These are phyloP conservation scores for Epithemia pelagica DNA, from an alignment of 108 stramenopile genomes.

Conservation along the genomic window DNA sequence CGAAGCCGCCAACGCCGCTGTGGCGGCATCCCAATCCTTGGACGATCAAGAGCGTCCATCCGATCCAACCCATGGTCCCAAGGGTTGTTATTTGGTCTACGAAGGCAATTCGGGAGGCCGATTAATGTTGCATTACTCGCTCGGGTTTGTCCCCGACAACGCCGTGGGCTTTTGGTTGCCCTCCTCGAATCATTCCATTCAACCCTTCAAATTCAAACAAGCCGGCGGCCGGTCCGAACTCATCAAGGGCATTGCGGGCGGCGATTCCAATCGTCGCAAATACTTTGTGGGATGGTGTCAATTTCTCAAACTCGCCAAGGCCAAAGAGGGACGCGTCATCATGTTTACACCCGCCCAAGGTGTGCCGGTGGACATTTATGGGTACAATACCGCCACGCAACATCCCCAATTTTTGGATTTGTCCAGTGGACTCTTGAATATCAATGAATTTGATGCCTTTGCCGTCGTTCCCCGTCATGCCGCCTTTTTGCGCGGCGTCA, in stretches of 20 bases:
- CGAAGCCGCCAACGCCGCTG: not conserved
- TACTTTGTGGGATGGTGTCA: slow-evolving; percentile 68
- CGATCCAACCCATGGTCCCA: slow-evolving; percentile 20
- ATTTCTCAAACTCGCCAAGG: slow-evolving; percentile 56
- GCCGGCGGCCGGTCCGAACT: slow-evolving; percentile 44
- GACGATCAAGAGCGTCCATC: not conserved
- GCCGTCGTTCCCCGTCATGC: slow-evolving; percentile 49
- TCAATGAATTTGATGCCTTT: slow-evolving; percentile 54
- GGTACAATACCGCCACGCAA: slow-evolving; percentile 27
- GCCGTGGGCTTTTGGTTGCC: slow-evolving; percentile 61
- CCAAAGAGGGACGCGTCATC: slow-evolving; percentile 47
- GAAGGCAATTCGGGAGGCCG: slow-evolving; percentile 53
- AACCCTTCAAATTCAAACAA: slow-evolving; percentile 67
- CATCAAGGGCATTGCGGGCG: slow-evolving; percentile 68
- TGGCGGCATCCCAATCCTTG: not conserved
- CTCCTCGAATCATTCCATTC: slow-evolving; percentile 45
- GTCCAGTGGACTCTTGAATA: slow-evolving; percentile 48
- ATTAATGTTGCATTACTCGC: slow-evolving; percentile 45
- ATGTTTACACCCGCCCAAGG: slow-evolving; percentile 57
- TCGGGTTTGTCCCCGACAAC: slow-evolving; percentile 39
- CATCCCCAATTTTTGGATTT: slow-evolving; percentile 35
- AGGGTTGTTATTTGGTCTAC: slow-evolving; percentile 60
- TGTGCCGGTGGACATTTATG: slow-evolving; percentile 57
- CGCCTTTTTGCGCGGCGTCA: slow-evolving; percentile 40
- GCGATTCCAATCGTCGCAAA: slow-evolving; percentile 62